Base-by-base conservation (phyloP, 495 filamentous ascomycete genomes). In the Acidomyces sp. region DNA sequence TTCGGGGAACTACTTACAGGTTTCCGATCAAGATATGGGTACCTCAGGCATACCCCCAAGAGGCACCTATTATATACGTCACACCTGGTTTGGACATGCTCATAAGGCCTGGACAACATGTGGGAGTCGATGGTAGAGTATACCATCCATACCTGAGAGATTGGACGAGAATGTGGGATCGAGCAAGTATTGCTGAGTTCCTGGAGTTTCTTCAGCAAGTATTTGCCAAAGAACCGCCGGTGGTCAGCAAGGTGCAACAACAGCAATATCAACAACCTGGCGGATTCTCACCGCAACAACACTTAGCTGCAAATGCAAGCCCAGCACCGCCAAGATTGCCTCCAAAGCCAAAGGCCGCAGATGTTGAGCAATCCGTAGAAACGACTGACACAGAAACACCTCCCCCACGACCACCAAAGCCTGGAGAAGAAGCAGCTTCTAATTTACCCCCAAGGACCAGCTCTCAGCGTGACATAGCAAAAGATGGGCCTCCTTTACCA, bases 11-110 rank as follows among this genome's bases (percentile, higher is more conserved):
- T 12, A 82, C 78, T 10, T 97, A 96, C 61, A 77, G 82, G 39
- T 94, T 96, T 44, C 90, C 90, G 7, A 69, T 97, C 38, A 75
- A 83, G 46, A 49, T 96, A 72, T 97, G 92, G 92, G 71, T 97
- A n/a, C 90, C 92, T 1, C 85, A 90, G 51, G 74, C 76, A 21
- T 97, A 97, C 54, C 92, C 90, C 23, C 71, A 72, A 25, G 81
- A 93, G 51, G 66, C 83, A 5, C 90, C 90, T 0, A 69, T 95
- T 12, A 74, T 74, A 38, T 97, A 93, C 59, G 83, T 95, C 29
- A 86, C 76, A 6, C 86, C 92, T 16, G 80, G 82, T 1, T 77
- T 80, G 46, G 83, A 78, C 53, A 95, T 97, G 85, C 62, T 81
- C 37, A 78, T 96, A 18, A 71, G 87, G 18, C 78, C 85, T 4